Percentiles rank a stretch among this genome's conserved stretches.
Conservation (phyloP, 441 rosid species). For the Corymbia calophylla region DNA sequence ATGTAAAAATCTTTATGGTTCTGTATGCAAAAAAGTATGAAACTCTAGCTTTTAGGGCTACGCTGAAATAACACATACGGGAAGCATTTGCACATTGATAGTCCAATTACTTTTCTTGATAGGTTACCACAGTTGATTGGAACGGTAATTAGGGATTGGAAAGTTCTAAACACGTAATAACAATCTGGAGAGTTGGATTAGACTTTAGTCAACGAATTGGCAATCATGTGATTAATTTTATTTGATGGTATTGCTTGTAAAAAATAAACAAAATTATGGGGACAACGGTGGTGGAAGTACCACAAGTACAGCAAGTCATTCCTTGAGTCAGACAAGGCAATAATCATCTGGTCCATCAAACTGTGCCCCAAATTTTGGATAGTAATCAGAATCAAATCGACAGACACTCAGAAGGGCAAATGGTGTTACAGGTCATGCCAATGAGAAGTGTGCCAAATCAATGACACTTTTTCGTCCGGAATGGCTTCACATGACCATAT, state of each 20-base stretch:
- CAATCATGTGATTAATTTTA: not conserved
- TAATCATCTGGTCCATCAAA: slow-evolving; percentile 21
- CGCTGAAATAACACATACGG: not conserved
- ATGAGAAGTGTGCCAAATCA: not conserved
- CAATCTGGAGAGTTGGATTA: not conserved
- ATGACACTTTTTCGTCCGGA: not conserved
- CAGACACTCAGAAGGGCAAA: not conserved
- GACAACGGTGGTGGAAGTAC: not conserved
- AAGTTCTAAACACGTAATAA: not conserved
- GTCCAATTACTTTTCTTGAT: not conserved
- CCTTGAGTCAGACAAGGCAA: not conserved
- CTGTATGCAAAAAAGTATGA: not conserved
- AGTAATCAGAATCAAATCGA: not conserved
- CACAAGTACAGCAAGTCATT: slow-evolving; percentile 2
- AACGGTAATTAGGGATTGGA: not conserved
- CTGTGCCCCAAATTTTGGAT: slow-evolving; percentile 1
- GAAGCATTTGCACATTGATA: not conserved
- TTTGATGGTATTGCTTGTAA: not conserved
- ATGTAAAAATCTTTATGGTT: not conserved
- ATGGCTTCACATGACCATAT: not conserved
- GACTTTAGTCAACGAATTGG: not conserved
- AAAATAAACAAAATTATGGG: not conserved
- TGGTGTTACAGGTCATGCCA: not conserved
- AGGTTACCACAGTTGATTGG: not conserved
- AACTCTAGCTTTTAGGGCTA: not conserved